Conservation (phyloP, 2,329 filamentous ascomycete species). For the Aspergillus phoenicis region DNA sequence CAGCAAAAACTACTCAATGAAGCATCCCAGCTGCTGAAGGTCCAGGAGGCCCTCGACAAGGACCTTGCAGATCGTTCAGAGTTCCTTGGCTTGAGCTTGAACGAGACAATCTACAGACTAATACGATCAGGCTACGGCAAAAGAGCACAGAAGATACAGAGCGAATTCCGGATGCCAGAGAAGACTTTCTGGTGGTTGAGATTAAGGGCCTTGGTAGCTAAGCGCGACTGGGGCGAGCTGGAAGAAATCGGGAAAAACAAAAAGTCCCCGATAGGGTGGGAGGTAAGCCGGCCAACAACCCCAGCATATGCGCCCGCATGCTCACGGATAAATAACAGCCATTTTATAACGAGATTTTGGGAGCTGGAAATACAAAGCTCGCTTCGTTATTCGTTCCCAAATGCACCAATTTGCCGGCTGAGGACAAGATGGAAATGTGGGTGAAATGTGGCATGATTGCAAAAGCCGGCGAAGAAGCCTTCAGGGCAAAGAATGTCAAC, state of each 20-base stretch:
- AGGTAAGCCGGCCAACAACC: slow-evolving; percentile 59
- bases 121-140: slow-evolving; percentile 80
- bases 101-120: slow-evolving; percentile 89
- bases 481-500: slow-evolving; percentile 75
- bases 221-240: slow-evolving; percentile 88
- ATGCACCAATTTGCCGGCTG: slow-evolving; percentile 69
- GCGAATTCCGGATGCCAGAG: slow-evolving; percentile 90
- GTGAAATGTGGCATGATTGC: slow-evolving; percentile 89
- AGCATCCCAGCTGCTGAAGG: slow-evolving; percentile 73
- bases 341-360: slow-evolving; percentile 86
- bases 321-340: slow-evolving; percentile 58
- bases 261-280: slow-evolving; percentile 95
- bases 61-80: slow-evolving; percentile 66
- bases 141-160: slow-evolving; percentile 82
- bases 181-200: slow-evolving; percentile 87
- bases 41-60: slow-evolving; percentile 83
- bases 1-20: slow-evolving; percentile 79
- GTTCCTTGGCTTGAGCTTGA: slow-evolving; percentile 82
- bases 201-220: slow-evolving; percentile 83
- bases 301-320: slow-evolving; percentile 27
- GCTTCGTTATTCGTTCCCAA: slow-evolving; percentile 85
- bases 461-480: slow-evolving; percentile 88
- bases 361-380: slow-evolving; percentile 85
- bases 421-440: slow-evolving; percentile 85
- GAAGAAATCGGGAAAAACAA: slow-evolving; percentile 75